Evolutionary conservation across 2,329 filamentous ascomycete species (phyloP), one percentile per base, ranked within the genome.

Genomic region (Colletotrichum musae): DNA sequence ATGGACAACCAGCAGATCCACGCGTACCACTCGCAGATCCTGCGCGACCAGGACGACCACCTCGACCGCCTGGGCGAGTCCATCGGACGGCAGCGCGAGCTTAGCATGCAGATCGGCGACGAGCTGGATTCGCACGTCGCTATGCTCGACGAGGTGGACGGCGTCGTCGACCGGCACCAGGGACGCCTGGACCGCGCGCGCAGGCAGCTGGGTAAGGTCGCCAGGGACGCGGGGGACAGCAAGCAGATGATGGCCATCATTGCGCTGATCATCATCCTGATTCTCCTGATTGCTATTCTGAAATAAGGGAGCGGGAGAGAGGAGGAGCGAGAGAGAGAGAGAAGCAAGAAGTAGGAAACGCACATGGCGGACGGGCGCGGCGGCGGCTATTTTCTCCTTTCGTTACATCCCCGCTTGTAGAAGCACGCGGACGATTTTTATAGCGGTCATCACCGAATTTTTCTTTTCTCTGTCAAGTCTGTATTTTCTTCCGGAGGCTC

Each of bases 61-160:
- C 87, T 99, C n/a, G 95, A 98, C 79, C 86, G 88, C 10, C 84
- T 99, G 4, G 94, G 95, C n/a, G 89, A 91, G 75, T 94, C 90
- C 67, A 98, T 99, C 74, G 89, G 93, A 4, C 89, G 96, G 47
- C 96, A 98, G 84, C 87, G 97, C 58, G 94, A 98, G 83, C 86
- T 99, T 71, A 95, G 92, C 77, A 97, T 98, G 84, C 94, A 96
- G 83, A 98, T 99, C 76, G 95, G 96, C 36, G 93, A 98, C 79
- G 96, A 99, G 85, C 86, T 99, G 43, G 96, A 98, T 75, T 92
- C 91, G 74, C 96, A 99, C 76, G 93, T 97, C 45, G 87, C 92
- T 74, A 86, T 99, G 85, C 85, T 99, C 36, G 95, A 98, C 78
- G 95, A 97, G 75, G 90, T 97, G 52, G 96, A 98, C 77, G 88